Evolutionary conservation across 805 yeast species (phyloP), one percentile per base, ranked within the genome.

Genomic region (Lachancea meyersii): DNA sequence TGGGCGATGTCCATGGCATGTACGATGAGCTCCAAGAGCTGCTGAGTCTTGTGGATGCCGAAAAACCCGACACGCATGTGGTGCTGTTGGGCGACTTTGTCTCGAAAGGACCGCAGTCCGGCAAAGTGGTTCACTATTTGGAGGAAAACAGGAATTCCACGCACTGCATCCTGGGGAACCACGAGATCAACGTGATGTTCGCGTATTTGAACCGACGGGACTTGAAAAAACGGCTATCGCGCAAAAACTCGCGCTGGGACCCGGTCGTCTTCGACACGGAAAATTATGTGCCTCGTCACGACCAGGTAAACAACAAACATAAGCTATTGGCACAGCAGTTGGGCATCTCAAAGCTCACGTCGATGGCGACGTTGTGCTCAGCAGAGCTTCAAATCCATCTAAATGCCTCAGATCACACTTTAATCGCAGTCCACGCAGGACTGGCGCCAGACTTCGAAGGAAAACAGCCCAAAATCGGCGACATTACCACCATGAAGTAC

Each of bases 1-100:
- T 89, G 20, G 97, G 97, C 3, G 97, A 89, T 60, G 77, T 89
- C 18, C 97, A 89, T 64, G 97, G 96, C 1, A 79, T 80, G 51
- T 77, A 70, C 52, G 63, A 69, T 6, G 77, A 77, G 53, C 65
- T 88, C 43, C 58, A 59, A 44, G 63, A 69, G 38, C 66, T 91
- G 31, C 63, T 89, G 43, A 36, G 40, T 7, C 72, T 76, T 53
- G 52, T 76, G 17, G 61, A 70, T 10, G 76, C 70, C 53, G 68
- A 77, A 44, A 58, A 61, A 13, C 53, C 67, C 17, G 52, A 60
- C 7, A 51, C 54, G 34, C 31, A 35, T 9, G 44, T 41, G 26
- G 64, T 89, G 1, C 65, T 88, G 18, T 62, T 88, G 17, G 97
- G 97, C 3, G 97, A 89, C 57, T 86, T 88, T 60, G 69, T 86